Evolutionary conservation across 2,329 filamentous ascomycete genomes (phyloP), one percentile per base, ranked within the genome.

Genomic region (Zymoseptoria brevis): DNA sequence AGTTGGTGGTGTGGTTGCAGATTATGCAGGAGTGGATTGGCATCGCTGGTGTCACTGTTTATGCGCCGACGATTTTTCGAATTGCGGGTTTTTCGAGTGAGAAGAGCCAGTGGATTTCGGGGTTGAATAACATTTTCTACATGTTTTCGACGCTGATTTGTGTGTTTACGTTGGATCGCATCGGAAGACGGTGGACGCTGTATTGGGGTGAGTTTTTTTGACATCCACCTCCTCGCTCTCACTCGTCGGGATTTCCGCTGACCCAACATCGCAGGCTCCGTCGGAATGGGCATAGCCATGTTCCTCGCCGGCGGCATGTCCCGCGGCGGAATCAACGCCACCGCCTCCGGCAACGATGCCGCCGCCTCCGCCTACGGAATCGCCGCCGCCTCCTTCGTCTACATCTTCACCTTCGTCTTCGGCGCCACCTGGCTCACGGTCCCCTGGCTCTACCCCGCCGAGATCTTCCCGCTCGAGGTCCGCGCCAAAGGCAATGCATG

Each of bases 401-500:
- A 88, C 69, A 76, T 87, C 53, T 88, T 85, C 71, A 87, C 84
- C 0, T 80, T 79, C 1, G 76, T 85, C 0, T 88, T 88, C 62
- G 86, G 83, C 19, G 83, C 83, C 0, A 85, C 84, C 0, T 86
- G 83, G 83, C 68, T 85, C 2, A 83, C 80, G 0, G 79, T 82
- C 0, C 78, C 79, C 0, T 74, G 75, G 81, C 24, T 81, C 30
- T 52, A 45, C 16, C 26, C 29, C 85, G 85, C 87, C 1, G 87
- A 91, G 69, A 90, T 90, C 58, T 90, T 89, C 67, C 87, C 87
- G 0, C 73, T 89, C 0, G 81, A 87, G 60, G 81, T 89, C 0
- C 81, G 88, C 21, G 87, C 88, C 1, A 86, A 87, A 65, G 88
- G 87, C 5, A 90, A 90, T 61, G 86, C 87, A 0, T 90, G 84